These are phyloP conservation scores for Crithidia expoeki DNA, from an alignment of 208 protist species.

Conservation along the genomic window DNA sequence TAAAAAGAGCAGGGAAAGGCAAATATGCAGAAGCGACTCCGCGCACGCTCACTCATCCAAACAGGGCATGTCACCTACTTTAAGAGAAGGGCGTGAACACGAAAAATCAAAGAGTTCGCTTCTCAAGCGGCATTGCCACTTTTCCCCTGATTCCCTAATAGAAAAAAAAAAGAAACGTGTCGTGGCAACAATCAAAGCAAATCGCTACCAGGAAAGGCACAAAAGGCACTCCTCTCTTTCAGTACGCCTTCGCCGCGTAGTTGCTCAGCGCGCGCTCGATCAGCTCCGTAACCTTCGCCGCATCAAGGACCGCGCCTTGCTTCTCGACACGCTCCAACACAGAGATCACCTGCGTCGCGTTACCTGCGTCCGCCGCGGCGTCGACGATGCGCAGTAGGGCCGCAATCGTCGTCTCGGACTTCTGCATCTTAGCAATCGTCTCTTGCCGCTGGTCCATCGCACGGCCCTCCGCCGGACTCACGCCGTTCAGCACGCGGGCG, in stretches of 20 bases:
- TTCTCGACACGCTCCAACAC: constrained; percentile 61
- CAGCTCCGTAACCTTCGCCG: constrained; percentile 51
- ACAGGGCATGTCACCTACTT: not conserved
- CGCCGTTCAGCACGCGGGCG: constrained; percentile 61
- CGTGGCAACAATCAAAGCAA: too few species aligned
- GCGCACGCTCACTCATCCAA: not conserved
- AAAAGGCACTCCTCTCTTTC: too few species aligned
- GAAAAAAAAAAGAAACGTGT: not conserved
- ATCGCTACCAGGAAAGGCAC: too few species aligned
- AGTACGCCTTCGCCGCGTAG: constrained; percentile 44
- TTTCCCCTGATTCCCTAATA: not conserved
- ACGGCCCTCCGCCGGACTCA: constrained; percentile 46
- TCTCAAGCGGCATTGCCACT: not conserved
- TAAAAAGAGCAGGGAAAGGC: not conserved
- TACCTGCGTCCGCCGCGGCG: constrained; percentile 68
- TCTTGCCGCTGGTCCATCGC: constrained; percentile 27
- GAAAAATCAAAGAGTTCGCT: too few species aligned
- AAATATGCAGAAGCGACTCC: not conserved
- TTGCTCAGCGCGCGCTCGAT: constrained; percentile 74
- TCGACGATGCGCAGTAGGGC: constrained; percentile 60
- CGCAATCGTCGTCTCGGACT: constrained; percentile 33
- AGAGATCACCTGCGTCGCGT: constrained; percentile 61
- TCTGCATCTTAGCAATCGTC: constrained; percentile 11
- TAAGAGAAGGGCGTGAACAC: too few species aligned
- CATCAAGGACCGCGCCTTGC: constrained; percentile 52